These are phyloP conservation scores for Rhizopogon roseolus DNA, from an alignment of 768 basidiomycete genomes.

Conservation along the genomic window DNA sequence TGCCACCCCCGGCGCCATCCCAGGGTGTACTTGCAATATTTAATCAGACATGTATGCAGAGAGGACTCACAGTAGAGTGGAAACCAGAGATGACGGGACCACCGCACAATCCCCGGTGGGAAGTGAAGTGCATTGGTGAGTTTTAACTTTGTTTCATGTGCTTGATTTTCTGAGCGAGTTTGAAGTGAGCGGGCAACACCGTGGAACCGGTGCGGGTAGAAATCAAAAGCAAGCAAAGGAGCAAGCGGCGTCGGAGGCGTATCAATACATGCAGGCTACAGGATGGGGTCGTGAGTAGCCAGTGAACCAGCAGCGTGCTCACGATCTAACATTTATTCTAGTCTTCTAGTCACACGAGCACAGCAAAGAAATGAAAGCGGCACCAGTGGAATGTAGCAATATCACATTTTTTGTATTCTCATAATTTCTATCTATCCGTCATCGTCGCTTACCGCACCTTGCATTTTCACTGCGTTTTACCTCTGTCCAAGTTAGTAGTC, in stretches of 20 bases:
- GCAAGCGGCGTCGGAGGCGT: slow-evolving; percentile 60
- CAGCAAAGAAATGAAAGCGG: neutral
- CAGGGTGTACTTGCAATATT: slow-evolving; percentile 41
- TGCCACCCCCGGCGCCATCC: slow-evolving; percentile 13
- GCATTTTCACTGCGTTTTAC: neutral
- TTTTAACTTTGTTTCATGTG: slow-evolving; percentile 1
- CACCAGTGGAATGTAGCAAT: neutral
- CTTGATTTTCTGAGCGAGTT: neutral
- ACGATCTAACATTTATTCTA: neutral
- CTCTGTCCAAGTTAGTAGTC: neutral
- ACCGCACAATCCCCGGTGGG: slow-evolving; percentile 54
- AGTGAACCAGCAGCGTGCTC: neutral
- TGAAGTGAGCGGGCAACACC: slow-evolving; percentile 47
- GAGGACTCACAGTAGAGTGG: slow-evolving; percentile 40
- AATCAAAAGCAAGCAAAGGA: slow-evolving; percentile 67
- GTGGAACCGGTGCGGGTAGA: slow-evolving; percentile 47
- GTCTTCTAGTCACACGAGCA: neutral
- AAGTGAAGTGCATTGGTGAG: slow-evolving; percentile 49
- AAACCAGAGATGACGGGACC: slow-evolving; percentile 43
- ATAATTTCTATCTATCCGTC: neutral
- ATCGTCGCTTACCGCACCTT: neutral
- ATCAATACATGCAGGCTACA: slow-evolving; percentile 29
- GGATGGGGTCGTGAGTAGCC: slow-evolving; percentile 41
- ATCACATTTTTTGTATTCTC: neutral
- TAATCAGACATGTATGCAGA: slow-evolving; percentile 51